Percentiles rank a stretch among this genome's conserved stretches.
phyloP scores from a whole-genome alignment of 2,329 filamentous ascomycete genomes.

The Cladosporium sp. region DNA sequence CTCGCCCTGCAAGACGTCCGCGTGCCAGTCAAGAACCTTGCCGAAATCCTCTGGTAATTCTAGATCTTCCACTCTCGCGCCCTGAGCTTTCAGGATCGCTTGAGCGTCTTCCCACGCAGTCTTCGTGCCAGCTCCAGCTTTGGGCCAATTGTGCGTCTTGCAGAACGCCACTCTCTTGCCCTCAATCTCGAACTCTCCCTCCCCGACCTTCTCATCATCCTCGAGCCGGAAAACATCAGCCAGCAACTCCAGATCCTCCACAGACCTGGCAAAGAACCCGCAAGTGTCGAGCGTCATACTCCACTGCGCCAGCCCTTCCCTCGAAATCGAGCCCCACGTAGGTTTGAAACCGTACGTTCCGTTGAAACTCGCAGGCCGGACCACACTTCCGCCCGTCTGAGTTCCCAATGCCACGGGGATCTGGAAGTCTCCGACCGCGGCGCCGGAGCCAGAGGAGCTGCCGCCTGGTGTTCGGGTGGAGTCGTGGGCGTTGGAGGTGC shows the following conservation, averaged over 20 bases:
- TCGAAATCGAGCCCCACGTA: conserved; percentile 59
- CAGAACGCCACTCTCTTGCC: conserved; percentile 53
- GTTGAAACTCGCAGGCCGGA: conserved; percentile 62
- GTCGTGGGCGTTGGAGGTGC: conserved; percentile 56
- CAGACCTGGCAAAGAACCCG: conserved; percentile 55
- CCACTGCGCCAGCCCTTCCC: conserved; percentile 59
- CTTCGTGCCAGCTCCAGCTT: conserved; percentile 33
- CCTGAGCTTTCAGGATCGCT: conserved; percentile 37
- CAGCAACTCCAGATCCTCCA: conserved; percentile 57
- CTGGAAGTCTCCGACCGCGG: conserved; percentile 63
- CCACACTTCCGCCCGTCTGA: conserved; percentile 61
- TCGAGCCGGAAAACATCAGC: conserved; percentile 51
- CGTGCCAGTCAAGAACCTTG: conserved; percentile 49
- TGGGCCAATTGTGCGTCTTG: conserved; percentile 51
- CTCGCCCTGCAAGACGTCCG: conserved; percentile 48
- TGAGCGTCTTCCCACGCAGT: conserved; percentile 34
- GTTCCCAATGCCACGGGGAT: conserved; percentile 59
- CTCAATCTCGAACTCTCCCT: conserved; percentile 29
- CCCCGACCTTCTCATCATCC: conserved; percentile 43
- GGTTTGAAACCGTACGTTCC: conserved; percentile 64
- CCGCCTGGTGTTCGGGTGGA: conserved; percentile 57
- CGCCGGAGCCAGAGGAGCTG: conserved; percentile 63
- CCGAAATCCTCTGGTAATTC: conserved; percentile 49
- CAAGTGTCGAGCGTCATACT: conserved; percentile 59
- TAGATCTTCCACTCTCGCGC: conserved; percentile 55